Evolutionary conservation across 2,329 filamentous ascomycete species (phyloP), one percentile per base, ranked within the genome.

Genomic region (Whalleya microplaca): DNA sequence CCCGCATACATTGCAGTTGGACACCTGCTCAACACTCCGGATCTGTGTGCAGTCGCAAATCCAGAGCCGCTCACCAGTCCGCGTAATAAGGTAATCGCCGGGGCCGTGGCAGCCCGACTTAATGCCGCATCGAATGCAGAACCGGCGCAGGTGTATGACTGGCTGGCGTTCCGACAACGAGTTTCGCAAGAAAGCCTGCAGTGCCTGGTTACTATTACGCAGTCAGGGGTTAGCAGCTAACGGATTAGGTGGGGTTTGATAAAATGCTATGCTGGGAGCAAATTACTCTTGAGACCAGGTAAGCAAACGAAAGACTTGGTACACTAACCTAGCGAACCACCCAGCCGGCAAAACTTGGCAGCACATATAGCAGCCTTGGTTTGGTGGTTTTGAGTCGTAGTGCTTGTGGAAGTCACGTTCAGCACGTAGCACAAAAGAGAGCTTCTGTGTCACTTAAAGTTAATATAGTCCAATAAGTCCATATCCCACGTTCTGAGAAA

Each of bases 91-190:
- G 20, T 51, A 32, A 9, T 62, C 60, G 1, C 65, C 62, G 1
- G 59, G 41, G 16, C 40, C 41, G 45, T 67, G 60, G 37, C 55
- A 56, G 9, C 62, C 60, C 3, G 18, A 42, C 16, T 47, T 49
- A 12, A 66, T 47, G 2, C 65, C 65, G 51, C 65, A 66, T 23
- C 19, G 4, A 21, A 67, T 59, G 45, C 65, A 67, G 55, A 62
- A 65, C 6, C 63, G 55, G 21, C 65, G 63, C 29, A 67, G 47
- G 27, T 57, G 42, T 2, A 64, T 46, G 23, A 56, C 23, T 8
- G 44, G 16, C 40, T 55, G 46, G n/a, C 46, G 43, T 8, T 37
- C 56, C 3, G 16, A 1, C 1, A 27, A 20, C n/a, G 27, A 19
- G 18, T 20, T 12, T 20, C 45, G 41, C 2, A 57, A 23, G 3